A percentile compares a stretch with the other conserved stretches of the same genome.
Evolutionary conservation across 176 grass and related monocot genomes (phyloP).

Genomic region (Bolboschoenus planiculmis): DNA sequence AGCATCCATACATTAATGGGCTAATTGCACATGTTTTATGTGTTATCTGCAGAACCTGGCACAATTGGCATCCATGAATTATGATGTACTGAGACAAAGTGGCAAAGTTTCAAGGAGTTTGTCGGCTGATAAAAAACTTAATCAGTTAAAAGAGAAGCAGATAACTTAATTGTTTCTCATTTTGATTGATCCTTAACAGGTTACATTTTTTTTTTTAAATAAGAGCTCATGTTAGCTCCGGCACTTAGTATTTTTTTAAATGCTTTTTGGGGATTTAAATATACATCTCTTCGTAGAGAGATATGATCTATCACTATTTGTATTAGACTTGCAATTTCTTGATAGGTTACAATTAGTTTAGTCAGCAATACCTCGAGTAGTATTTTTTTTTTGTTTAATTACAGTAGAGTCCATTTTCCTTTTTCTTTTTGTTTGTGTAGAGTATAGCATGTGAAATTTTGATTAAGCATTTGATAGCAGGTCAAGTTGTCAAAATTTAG

Average conservation of each 20-base stretch:
- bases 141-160: background rate
- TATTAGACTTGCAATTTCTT: too few relatives aligned
- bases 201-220: too few relatives aligned
- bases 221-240: too few relatives aligned
- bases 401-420: background rate
- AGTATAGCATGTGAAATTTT: background rate
- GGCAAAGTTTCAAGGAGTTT: constrained; percentile 18
- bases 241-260: too few relatives aligned
- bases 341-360: too few relatives aligned
- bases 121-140: background rate
- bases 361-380: background rate
- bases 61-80: constrained; percentile 37
- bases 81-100: constrained; percentile 29
- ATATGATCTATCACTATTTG: too few relatives aligned
- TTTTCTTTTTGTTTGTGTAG: background rate
- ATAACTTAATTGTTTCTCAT: background rate
- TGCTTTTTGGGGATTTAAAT: too few relatives aligned
- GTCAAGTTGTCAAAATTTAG: background rate
- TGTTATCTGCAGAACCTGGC: constrained; percentile 24
- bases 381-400: background rate
- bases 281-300: too few relatives aligned
- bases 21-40: background rate
- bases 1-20: background rate
- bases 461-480: background rate
- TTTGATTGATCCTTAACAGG: background rate